Percentiles rank a stretch among this genome's conserved stretches.
These are phyloP conservation scores for Tieghemostelium lacteum DNA, from an alignment of 78 protist species.

Conservation along the genomic window DNA sequence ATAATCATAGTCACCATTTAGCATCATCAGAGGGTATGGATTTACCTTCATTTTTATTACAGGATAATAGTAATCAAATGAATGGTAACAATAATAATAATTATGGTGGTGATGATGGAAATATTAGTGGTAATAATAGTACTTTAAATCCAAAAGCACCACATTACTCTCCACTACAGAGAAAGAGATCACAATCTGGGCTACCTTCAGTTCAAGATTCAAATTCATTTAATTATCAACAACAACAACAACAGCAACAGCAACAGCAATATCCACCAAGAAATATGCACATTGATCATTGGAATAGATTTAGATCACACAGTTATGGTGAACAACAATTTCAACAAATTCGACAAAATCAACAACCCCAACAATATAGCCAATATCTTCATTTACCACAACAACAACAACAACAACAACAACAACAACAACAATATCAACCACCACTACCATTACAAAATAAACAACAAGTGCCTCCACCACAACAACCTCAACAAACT, in stretches of 20 bases:
- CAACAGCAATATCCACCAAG: conserved; percentile 8
- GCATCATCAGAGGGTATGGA: background rate
- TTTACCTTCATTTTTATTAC: background rate
- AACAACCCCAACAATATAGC: conserved; percentile 14
- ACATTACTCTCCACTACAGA: conserved; percentile 55
- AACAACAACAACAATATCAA: conserved; percentile 21
- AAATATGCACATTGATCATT: conserved; percentile 57
- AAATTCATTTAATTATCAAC: background rate
- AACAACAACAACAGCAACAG: conserved; percentile 15
- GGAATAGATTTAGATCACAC: conserved; percentile 53
- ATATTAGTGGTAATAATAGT: no score
- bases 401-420: conserved; percentile 14
- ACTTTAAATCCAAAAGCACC: no score
- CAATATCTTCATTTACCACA: conserved; percentile 17
- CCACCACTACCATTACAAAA: conserved; percentile 13
- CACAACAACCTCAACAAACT: background rate
- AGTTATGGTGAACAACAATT: conserved; percentile 70
- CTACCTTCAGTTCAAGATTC: background rate
- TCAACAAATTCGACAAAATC: conserved; percentile 9
- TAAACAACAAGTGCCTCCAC: conserved; percentile 7
- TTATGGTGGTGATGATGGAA: conserved; percentile 21
- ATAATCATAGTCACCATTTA: no score
- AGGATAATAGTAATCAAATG: no score
- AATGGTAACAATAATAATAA: no score
- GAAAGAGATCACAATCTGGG: conserved; percentile 78